A percentile compares a stretch with the other conserved stretches of the same genome.
phyloP scores from a whole-genome alignment of 345 rosid genomes.

The Crucihimalaya himalaica region DNA sequence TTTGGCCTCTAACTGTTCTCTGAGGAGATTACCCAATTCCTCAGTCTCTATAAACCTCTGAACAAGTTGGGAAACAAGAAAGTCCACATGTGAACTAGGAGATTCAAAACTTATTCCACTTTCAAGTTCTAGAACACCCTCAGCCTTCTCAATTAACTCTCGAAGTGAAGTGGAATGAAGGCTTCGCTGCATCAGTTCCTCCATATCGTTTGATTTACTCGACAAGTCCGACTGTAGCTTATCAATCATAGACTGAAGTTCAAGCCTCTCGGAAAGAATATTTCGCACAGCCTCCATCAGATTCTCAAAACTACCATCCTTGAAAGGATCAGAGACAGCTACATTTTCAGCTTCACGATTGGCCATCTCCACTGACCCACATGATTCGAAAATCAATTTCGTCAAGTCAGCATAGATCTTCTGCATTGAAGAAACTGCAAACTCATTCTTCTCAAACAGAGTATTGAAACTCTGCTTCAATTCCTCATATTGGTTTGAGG shows the following conservation, averaged over 20 bases:
- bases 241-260: conserved; percentile 54
- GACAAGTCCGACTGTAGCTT: conserved; percentile 60
- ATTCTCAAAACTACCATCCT: conserved; percentile 46
- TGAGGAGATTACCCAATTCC: conserved; percentile 42
- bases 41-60: conserved; percentile 56
- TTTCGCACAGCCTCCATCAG: conserved; percentile 55
- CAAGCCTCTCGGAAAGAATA: conserved; percentile 57
- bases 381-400: conserved; percentile 51
- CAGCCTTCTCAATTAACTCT: conserved; percentile 57
- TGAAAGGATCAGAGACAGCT: conserved; percentile 45
- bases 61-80: conserved; percentile 66
- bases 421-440: conserved; percentile 40
- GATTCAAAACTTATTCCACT: conserved; percentile 40
- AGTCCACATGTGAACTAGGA: conserved; percentile 55
- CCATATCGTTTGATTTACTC: conserved; percentile 50
- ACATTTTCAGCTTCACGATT: conserved; percentile 38
- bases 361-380: conserved; percentile 40
- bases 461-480: conserved; percentile 51
- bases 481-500: conserved; percentile 49
- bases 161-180: conserved; percentile 52
- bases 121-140: conserved; percentile 60
- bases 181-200: conserved; percentile 53
- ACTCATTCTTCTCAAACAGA: conserved; percentile 53
- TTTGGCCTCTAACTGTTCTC: conserved; percentile 52
- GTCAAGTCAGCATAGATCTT: conserved; percentile 51